Percentiles rank a stretch among this genome's conserved stretches.
Evolutionary conservation across 1,284 basidiomycete genomes (phyloP).

Genomic region (Ustilago curta): DNA sequence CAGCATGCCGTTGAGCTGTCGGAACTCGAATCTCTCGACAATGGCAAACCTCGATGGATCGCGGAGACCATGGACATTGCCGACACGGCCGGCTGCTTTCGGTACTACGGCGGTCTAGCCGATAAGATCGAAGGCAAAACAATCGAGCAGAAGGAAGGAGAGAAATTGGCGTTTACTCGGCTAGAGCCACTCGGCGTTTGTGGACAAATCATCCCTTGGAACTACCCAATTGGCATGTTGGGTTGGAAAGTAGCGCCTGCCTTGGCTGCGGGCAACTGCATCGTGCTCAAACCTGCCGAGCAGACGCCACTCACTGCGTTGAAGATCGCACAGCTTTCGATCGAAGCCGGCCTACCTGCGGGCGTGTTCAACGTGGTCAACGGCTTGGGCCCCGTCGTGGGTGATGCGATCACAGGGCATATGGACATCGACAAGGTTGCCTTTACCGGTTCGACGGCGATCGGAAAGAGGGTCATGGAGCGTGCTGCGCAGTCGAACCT

Average conservation of each 20-base stretch:
- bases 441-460: conserved; percentile 75
- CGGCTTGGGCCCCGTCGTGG: conserved; percentile 83
- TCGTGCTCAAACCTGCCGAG: conserved; percentile 77
- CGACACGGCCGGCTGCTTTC: conserved; percentile 74
- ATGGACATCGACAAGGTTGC: conserved; percentile 76
- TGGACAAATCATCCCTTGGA: conserved; percentile 70
- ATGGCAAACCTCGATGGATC: conserved; percentile 81
- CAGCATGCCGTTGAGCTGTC: conserved; percentile 76
- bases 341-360: conserved; percentile 83
- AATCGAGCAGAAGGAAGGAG: conserved; percentile 80
- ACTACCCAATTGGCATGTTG: conserved; percentile 76
- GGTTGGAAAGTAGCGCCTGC: conserved; percentile 74
- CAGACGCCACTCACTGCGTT: conserved; percentile 76
- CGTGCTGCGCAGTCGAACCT: conserved; percentile 85
- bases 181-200: conserved; percentile 93
- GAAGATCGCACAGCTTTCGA: conserved; percentile 79
- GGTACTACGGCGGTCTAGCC: conserved; percentile 76
- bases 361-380: conserved; percentile 80
- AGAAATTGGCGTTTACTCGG: conserved; percentile 75
- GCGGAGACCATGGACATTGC: conserved; percentile 77
- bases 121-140: conserved; percentile 89
- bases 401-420: conserved; percentile 75
- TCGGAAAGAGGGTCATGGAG: conserved; percentile 81
- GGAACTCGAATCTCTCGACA: conserved; percentile 74
- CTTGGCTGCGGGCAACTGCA: conserved; percentile 70